Base-by-base conservation (phyloP, 2,329 filamentous ascomycete species). In the Cordyceps militaris region DNA sequence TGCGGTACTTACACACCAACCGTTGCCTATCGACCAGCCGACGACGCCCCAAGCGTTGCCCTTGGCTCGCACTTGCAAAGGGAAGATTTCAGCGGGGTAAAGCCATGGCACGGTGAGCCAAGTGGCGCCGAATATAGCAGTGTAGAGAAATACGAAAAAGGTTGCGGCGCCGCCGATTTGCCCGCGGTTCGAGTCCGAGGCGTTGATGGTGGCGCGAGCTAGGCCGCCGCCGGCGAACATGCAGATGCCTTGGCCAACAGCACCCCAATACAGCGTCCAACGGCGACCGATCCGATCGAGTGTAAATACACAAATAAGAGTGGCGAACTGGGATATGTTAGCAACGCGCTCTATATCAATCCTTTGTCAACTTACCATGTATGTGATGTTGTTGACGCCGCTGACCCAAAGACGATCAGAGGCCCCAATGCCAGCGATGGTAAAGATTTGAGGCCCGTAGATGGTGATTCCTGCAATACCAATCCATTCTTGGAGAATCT, bases 1-100 rank as follows among this genome's bases (percentile, higher is more conserved):
- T 14, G 4, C 24, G 13, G 4, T 55, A 23, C 60, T 69, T 42
- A 69, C 59, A 53, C 48, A 34, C 83, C 84, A 88, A 16, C 86
- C 86, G 62, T 89, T 89, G 0, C 88, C 87, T 52, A 91, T 88
- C 14, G 78, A 82, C 88, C 87, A 91, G 0, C 88, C 87, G 0
- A 89, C 80, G 0, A 91, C 87, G 21, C 88, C 87, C 80, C 83
- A 90, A 0, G 87, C 86, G 60, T 90, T 91, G 6, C 87, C 88
- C 63, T 87, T 86, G 1, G 88, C 87, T 23, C 88, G 80, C 0
- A 89, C 79, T 60, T 86, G 80, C 0, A 89, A 71, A 0, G 87
- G 86, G 64, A 89, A 91, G 57, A 90, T 90, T 66, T 91, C 87
- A 1, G 87, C 85, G 0, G 84, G 85, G 57, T 87, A 87, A 0